A percentile compares a stretch with the other conserved stretches of the same genome.
Conservation (phyloP, 768 basidiomycete species). For the Tylopilus intermedius region DNA sequence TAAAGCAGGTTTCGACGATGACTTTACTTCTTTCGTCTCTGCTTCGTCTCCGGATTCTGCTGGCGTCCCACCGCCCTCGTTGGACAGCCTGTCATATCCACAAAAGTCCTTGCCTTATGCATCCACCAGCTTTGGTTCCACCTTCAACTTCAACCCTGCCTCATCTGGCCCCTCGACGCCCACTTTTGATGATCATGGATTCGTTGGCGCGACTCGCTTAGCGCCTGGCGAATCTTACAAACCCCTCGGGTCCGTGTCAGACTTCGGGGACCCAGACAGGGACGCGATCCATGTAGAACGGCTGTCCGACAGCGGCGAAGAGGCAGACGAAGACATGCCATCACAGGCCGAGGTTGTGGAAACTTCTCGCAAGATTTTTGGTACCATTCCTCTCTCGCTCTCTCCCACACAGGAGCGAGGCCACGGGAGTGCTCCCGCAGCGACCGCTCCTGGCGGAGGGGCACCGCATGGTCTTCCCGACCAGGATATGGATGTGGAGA, state of each 20-base stretch:
- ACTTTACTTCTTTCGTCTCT: conserved; percentile 73
- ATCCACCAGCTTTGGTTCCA: conserved; percentile 24
- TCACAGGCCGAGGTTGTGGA: conserved; percentile 45
- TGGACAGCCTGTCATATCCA: not conserved
- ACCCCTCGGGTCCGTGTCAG: conserved; percentile 56
- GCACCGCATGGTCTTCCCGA: conserved; percentile 26
- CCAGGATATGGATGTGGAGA: conserved; percentile 24
- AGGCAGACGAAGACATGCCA: conserved; percentile 36
- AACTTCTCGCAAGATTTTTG: conserved; percentile 50
- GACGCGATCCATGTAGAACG: conserved; percentile 20
- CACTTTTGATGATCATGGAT: conserved; percentile 15
- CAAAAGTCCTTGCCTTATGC: conserved; percentile 4
- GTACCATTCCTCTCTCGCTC: conserved; percentile 18
- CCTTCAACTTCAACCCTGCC: conserved; percentile 23
- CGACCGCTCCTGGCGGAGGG: conserved; percentile 5
- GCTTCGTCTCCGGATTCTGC: conserved; percentile 35
- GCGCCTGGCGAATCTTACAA: conserved; percentile 36
- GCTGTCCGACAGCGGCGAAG: not conserved
- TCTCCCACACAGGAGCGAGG: conserved; percentile 18
- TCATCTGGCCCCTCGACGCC: conserved; percentile 27
- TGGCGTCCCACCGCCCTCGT: not conserved
- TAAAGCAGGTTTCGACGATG: conserved; percentile 61
- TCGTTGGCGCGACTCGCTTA: conserved; percentile 16
- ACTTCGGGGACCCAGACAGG: conserved; percentile 46
- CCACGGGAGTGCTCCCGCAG: not conserved